These are phyloP conservation scores for Nakazawaea peltata DNA, from an alignment of 805 yeast species.

Conservation along the genomic window DNA sequence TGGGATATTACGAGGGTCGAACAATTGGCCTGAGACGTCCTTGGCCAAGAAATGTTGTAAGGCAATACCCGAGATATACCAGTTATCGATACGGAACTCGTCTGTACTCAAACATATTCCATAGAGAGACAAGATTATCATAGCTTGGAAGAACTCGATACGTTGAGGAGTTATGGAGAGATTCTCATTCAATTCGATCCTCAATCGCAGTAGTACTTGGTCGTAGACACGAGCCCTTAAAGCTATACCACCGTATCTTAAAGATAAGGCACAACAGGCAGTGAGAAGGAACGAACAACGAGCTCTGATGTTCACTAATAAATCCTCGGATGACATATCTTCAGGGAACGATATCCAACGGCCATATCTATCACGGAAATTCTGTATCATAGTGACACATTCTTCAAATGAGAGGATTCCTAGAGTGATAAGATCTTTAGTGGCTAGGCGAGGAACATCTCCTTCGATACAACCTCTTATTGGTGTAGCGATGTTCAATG, in stretches of 20 bases:
- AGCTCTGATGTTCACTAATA: slow-evolving; percentile 39
- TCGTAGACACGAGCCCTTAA: slow-evolving; percentile 34
- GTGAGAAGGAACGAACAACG: slow-evolving; percentile 60
- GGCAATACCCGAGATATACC: slow-evolving; percentile 62
- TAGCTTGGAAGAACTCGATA: slow-evolving; percentile 57
- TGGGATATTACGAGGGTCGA: slow-evolving; percentile 12
- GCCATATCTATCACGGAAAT: slow-evolving; percentile 61
- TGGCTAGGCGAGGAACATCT: too few species aligned
- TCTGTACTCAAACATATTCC: slow-evolving; percentile 48
- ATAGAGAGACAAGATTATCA: slow-evolving; percentile 59
- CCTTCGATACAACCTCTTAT: too few species aligned
- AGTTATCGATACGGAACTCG: slow-evolving; percentile 51
- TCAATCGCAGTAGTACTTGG: slow-evolving; percentile 35
- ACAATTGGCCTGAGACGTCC: slow-evolving; percentile 35
- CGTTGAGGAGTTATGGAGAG: slow-evolving; percentile 32
- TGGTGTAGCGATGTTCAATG: slow-evolving; percentile 25
- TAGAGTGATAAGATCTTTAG: slow-evolving; percentile 41
- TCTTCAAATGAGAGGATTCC: slow-evolving; percentile 42
- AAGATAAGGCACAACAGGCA: slow-evolving; percentile 53
- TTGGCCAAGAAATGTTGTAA: slow-evolving; percentile 52
- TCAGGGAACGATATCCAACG: slow-evolving; percentile 73
- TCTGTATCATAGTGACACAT: slow-evolving; percentile 40
- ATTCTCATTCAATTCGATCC: slow-evolving; percentile 38
- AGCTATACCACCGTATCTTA: slow-evolving; percentile 37
- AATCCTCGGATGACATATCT: slow-evolving; percentile 33